Base-by-base conservation (phyloP, 805 yeast species). In the Maudiozyma saulgeensis region DNA sequence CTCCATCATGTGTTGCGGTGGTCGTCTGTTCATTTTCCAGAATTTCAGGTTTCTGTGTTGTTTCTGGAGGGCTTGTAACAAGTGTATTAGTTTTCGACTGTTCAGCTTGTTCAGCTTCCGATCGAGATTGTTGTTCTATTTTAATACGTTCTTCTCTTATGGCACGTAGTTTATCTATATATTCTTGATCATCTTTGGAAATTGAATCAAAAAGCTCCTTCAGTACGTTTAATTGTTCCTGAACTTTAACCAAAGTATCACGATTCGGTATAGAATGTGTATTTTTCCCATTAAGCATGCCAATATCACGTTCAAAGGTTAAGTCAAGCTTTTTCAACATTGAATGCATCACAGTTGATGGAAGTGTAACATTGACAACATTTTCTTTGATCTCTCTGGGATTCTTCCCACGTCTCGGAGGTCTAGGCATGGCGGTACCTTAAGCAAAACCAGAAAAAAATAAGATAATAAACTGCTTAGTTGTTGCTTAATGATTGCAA, bases 221-320 rank as follows among this genome's bases (percentile, higher is more conserved):
- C 44, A 65, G 49, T 13, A 51, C 61, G 47, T 68, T 68, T 49
- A 71, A 50, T 46, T 65, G 68, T 18, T 56, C 63, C 56, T 69
- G 70, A 51, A 79, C 59, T 49, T 78, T 77, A 15, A 68, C 61
- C 39, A 80, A 61, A 4, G 72, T 64, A 49, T 72, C 72, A 19
- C 69, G 45, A 2, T 51, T 49, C 1, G 75, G 76, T 19, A 70
- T 65, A 6, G 77, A 72, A 1, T 75, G 67, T 0, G 78, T 69
- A 6, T 73, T 58, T 18, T 78, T 81, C 0, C 90, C 90, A 54
- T 75, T 81, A 23, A 84, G 64, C 47, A 78, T 63, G 1, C 89
- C 89, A 16, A 76, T 69, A 39, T 78, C 76, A 4, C 76, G 68
- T 56, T 82, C 86, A 58, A 78, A 83, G 0, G 77, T 67, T 47